Percentiles rank a stretch among this genome's conserved stretches.
Conservation (phyloP, 257 asterid genomes). For the Salvia splendens region DNA sequence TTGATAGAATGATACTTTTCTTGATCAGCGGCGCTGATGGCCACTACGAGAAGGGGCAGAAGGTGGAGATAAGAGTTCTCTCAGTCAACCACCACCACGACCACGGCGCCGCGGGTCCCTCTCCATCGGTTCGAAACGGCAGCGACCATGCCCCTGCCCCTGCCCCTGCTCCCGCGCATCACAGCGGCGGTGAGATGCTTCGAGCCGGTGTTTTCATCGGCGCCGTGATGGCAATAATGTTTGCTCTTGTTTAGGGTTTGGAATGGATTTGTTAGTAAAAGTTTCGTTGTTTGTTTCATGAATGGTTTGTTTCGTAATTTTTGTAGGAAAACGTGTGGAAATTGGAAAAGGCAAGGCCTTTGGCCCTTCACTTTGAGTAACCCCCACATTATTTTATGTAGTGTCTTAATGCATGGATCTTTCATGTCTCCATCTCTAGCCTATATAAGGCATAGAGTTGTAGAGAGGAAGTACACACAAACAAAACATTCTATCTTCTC, state of each 20-base stretch:
- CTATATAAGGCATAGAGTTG: no score
- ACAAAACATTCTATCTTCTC: no score
- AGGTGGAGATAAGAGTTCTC: slow-evolving; percentile 48
- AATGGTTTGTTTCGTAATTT: background rate
- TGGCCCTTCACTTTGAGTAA: no score
- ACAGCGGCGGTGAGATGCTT: slow-evolving; percentile 23
- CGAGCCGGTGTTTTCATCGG: slow-evolving; percentile 15
- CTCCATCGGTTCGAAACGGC: slow-evolving; percentile 26
- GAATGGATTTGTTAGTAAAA: background rate
- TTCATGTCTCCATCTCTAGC: no score
- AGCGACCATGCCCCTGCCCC: slow-evolving; percentile 24
- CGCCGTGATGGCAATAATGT: slow-evolving; percentile 23
- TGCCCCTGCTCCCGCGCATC: slow-evolving; percentile 50
- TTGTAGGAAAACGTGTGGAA: no score
- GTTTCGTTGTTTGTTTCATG: background rate
- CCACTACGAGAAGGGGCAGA: slow-evolving; percentile 62
- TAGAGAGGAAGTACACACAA: no score
- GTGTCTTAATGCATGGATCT: no score
- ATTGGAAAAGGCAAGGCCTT: no score
- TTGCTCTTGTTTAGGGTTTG: slow-evolving; percentile 30
- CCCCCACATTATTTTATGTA: no score
- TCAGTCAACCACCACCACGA: slow-evolving; percentile 38
- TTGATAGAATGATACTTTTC: no score
- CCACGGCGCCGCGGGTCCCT: slow-evolving; percentile 32
- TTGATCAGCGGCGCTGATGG: slow-evolving; percentile 72